A percentile compares a stretch with the other conserved stretches of the same genome.
Evolutionary conservation across 1,284 basidiomycete species (phyloP).

Genomic region (Flammula alnicola): DNA sequence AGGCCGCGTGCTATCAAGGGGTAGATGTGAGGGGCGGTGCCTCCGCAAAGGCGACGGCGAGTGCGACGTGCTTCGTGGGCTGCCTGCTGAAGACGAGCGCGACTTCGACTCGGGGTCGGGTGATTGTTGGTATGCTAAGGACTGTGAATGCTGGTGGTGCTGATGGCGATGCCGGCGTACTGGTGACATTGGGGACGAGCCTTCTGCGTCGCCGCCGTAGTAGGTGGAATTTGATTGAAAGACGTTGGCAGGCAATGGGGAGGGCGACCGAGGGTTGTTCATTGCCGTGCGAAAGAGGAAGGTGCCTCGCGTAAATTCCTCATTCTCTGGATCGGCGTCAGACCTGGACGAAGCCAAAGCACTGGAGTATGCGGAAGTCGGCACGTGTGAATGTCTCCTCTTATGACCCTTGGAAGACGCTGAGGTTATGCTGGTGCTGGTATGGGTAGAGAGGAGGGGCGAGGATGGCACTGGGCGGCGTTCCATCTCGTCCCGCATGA

Average conservation of each 20-base stretch:
- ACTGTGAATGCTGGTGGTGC: conserved; percentile 4
- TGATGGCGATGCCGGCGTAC: background rate
- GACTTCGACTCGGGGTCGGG: background rate
- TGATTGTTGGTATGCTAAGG: conserved; percentile 1
- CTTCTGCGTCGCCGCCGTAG: conserved; percentile 20
- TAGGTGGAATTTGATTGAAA: background rate
- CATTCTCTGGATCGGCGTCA: conserved; percentile 17
- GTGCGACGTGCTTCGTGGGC: conserved; percentile 22
- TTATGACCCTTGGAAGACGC: conserved; percentile 19
- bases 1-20: conserved; percentile 6
- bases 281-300: conserved; percentile 33
- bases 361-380: conserved; percentile 16
- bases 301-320: conserved; percentile 29
- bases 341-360: background rate
- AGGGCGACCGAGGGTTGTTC: conserved; percentile 14
- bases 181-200: too few relatives aligned
- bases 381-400: conserved; percentile 33
- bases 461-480: conserved; percentile 19
- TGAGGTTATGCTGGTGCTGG: conserved; percentile 8
- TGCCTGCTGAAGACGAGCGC: background rate
- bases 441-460: conserved; percentile 12
- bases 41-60: conserved; percentile 22
- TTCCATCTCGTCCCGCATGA: conserved; percentile 52
- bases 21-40: conserved; percentile 4
- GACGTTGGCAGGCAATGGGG: conserved; percentile 3